Evolutionary conservation across 805 yeast genomes (phyloP).

Genomic region (Schwanniomyces polymorphus): DNA sequence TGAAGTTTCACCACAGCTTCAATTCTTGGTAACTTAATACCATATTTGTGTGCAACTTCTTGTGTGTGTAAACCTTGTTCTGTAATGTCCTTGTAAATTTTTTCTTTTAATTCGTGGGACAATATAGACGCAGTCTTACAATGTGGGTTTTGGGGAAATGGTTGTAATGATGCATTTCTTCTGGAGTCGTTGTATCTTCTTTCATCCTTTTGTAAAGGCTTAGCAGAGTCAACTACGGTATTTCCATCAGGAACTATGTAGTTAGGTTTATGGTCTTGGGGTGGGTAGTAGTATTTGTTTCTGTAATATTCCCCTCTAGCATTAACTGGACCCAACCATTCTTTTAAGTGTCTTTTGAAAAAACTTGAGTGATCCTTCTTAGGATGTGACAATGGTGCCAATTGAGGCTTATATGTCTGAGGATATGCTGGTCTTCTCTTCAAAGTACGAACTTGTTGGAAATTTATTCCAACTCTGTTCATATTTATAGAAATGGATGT

Average conservation of each 20-base stretch:
- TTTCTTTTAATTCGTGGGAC: slow-evolving; percentile 55
- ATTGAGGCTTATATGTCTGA: slow-evolving; percentile 26
- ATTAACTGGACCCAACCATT: slow-evolving; percentile 81
- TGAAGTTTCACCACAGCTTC: slow-evolving; percentile 81
- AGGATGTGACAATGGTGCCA: slow-evolving; percentile 27
- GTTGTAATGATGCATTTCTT: slow-evolving; percentile 50
- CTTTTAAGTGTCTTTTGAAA: slow-evolving; percentile 62
- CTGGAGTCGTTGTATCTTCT: slow-evolving; percentile 13
- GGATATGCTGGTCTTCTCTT: slow-evolving; percentile 37
- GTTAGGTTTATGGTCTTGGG: slow-evolving; percentile 68
- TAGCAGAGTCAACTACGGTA: slow-evolving; percentile 19
- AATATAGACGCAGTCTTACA: slow-evolving; percentile 68
- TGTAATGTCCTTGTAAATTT: slow-evolving; percentile 57
- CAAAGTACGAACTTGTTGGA: slow-evolving; percentile 19
- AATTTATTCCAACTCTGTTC: slow-evolving; percentile 4
- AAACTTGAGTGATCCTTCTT: slow-evolving; percentile 49
- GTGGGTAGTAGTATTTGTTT: slow-evolving; percentile 73
- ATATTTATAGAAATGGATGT: slow-evolving; percentile 1
- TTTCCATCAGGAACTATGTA: slow-evolving; percentile 63
- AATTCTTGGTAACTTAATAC: slow-evolving; percentile 79
- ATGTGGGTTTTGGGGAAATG: slow-evolving; percentile 76
- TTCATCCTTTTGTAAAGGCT: slow-evolving; percentile 7
- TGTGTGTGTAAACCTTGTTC: slow-evolving; percentile 59
- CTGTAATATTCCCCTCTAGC: slow-evolving; percentile 76
- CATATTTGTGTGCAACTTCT: slow-evolving; percentile 74